Percentiles rank a stretch among this genome's conserved stretches.
phyloP scores from a whole-genome alignment of 1,284 basidiomycete genomes.

The Anthracocystis setariae region DNA sequence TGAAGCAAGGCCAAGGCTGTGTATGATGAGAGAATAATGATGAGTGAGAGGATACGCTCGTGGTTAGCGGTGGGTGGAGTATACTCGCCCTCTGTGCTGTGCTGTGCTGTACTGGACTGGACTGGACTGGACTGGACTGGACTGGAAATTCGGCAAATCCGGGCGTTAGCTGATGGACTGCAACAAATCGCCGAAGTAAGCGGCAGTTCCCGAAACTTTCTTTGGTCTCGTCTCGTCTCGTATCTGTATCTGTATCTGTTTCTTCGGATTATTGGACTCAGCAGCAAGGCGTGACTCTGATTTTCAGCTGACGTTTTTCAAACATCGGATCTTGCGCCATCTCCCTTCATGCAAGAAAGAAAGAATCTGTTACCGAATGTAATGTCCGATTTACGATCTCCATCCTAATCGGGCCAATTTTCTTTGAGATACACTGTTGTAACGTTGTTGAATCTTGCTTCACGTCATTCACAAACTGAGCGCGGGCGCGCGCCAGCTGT shows the following conservation, averaged over 20 bases:
- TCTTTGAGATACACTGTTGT: background rate
- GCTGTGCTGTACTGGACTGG: too few species aligned
- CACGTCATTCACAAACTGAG: background rate
- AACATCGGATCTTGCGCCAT: background rate
- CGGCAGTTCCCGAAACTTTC: conserved; percentile 29
- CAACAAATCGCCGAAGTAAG: conserved; percentile 22
- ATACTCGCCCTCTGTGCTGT: too few species aligned
- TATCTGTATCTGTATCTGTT: too few species aligned
- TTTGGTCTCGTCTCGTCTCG: too few species aligned
- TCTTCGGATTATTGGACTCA: too few species aligned
- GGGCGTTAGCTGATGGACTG: conserved; percentile 3
- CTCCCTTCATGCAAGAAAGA: too few species aligned
- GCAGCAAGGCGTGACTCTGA: background rate
- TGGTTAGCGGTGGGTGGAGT: too few species aligned
- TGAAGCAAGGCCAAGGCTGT: background rate
- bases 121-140: too few species aligned
- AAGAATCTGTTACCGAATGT: too few species aligned
- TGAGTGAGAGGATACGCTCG: too few species aligned
- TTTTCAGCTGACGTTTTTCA: background rate
- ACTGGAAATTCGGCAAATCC: conserved; percentile 21
- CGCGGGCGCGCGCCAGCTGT: background rate
- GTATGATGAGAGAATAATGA: too few species aligned
- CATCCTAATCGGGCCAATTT: background rate
- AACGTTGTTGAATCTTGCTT: background rate
- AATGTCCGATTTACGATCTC: too few species aligned